Evolutionary conservation across 495 filamentous ascomycete genomes (phyloP), one percentile per base, ranked within the genome.

Genomic region (Aspergillus cristatus): DNA sequence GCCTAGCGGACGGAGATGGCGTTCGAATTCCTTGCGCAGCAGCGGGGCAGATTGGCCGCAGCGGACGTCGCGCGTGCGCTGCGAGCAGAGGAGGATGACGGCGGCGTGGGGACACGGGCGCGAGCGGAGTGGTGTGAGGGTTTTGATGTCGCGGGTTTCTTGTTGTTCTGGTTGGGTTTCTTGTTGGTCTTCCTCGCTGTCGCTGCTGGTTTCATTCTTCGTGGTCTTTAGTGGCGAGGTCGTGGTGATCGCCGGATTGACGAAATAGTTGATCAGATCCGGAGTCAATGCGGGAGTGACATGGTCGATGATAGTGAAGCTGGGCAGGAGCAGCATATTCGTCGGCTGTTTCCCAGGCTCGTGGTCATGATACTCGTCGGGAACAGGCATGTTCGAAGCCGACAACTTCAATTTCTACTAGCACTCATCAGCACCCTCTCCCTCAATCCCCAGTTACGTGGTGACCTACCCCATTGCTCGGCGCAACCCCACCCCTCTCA

Each of bases 1-100:
- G 0, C 87, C 86, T 2, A 90, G 65, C 1, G 83, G 79, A 2
- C 87, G 82, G 32, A 98, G 69, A 51, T 97, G 90, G 0, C 90
- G 75, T 63, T 93, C 87, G 22, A 98, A 78, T 58, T 98, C 93
- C 41, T 79, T 78, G 24, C 76, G 68, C 1, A 98, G 74, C 7
- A 98, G 70, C 0, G 91, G 91, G 12, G 91, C 91, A 12, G 80
- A 86, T 54, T 94, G 87, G 0, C 90, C 91, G 57, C 91, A 98
- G 48, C 91, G 84, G 0, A 88, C 91, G 57, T 98, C 91, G 39
- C 91, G 82, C 25, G 86, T 94, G 49, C 74, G 76, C 51, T 97
- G 91, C 14, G 85, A 93, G 70, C 93, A 97, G 46, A 97, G 78
- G 8, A 97, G 79, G 53, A 98, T 87, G 22, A 97, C 71, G 37